Evolutionary conservation across 1,284 basidiomycete species (phyloP).

Genomic region (Cutaneotrichosporon cavernicola): DNA sequence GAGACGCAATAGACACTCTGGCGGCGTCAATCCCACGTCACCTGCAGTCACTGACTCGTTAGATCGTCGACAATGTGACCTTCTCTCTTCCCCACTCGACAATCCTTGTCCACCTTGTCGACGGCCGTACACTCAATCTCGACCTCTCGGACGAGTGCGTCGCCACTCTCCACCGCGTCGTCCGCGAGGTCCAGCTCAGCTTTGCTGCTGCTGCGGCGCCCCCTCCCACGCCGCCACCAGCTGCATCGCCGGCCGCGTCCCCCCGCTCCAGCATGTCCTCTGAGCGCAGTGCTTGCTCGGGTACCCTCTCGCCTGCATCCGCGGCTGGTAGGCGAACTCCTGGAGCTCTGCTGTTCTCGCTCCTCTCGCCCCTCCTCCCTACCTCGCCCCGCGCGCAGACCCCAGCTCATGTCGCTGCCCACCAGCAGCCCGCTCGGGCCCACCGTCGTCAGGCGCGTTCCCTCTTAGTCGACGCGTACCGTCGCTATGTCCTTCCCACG

Average conservation of each 20-base stretch:
- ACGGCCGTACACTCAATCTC: slow-evolving; percentile 41
- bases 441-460: slow-evolving; percentile 71
- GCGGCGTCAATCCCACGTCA: not conserved
- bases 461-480: slow-evolving; percentile 69
- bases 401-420: slow-evolving; percentile 26
- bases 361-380: slow-evolving; percentile 49
- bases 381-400: slow-evolving; percentile 13
- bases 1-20: not conserved
- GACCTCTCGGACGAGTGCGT: slow-evolving; percentile 39
- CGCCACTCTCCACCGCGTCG: slow-evolving; percentile 40
- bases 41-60: not conserved
- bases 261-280: slow-evolving; percentile 20
- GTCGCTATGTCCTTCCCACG: slow-evolving; percentile 62
- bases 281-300: slow-evolving; percentile 25
- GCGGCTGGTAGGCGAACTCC: slow-evolving; percentile 36
- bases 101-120: slow-evolving; percentile 49
- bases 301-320: slow-evolving; percentile 16
- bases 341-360: slow-evolving; percentile 44
- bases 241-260: slow-evolving; percentile 31
- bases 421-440: slow-evolving; percentile 56
- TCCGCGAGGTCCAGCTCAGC: slow-evolving; percentile 50
- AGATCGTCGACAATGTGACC: slow-evolving; percentile 52
- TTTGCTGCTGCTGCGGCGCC: slow-evolving; percentile 41
- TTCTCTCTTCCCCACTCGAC: slow-evolving; percentile 42
- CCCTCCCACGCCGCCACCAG: slow-evolving; percentile 24